Percentiles rank a stretch among this genome's conserved stretches.
Evolutionary conservation across 176 grass and related monocot genomes (phyloP).

Genomic region (Zea luxurians): DNA sequence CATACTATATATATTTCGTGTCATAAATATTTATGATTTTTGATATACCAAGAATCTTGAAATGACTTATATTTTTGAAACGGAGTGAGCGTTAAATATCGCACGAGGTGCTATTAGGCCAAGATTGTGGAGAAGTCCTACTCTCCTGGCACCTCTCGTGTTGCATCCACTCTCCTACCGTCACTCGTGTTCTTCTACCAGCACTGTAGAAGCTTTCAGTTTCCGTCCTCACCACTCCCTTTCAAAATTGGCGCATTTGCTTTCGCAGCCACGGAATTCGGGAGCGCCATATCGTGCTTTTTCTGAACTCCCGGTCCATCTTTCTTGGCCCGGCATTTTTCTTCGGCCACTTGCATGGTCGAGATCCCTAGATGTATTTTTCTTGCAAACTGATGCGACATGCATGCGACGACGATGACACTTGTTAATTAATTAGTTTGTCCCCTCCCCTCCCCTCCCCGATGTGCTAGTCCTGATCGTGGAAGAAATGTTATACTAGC

Average conservation of each 20-base stretch:
- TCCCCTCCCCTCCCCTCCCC: background rate
- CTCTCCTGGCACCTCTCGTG: background rate
- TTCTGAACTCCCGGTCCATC: background rate
- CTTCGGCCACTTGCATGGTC: background rate
- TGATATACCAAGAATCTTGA: no score
- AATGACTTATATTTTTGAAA: no score
- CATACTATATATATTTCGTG: no score
- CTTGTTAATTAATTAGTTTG: background rate
- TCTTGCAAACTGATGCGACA: background rate
- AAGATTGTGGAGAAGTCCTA: conserved; percentile 16
- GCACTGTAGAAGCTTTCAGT: background rate
- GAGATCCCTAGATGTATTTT: background rate
- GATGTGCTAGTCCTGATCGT: background rate
- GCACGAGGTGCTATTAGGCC: no score
- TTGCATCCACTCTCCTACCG: no score
- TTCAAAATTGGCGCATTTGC: conserved; percentile 1
- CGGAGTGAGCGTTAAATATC: no score
- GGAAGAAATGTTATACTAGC: background rate
- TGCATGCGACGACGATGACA: background rate
- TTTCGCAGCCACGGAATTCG: background rate
- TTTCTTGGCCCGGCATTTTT: background rate
- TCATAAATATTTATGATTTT: no score
- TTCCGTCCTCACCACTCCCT: background rate
- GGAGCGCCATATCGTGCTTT: background rate
- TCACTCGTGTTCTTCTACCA: background rate